These are phyloP conservation scores for Acanthamoeba comandoni DNA, from an alignment of 208 protist genomes.

Conservation along the genomic window DNA sequence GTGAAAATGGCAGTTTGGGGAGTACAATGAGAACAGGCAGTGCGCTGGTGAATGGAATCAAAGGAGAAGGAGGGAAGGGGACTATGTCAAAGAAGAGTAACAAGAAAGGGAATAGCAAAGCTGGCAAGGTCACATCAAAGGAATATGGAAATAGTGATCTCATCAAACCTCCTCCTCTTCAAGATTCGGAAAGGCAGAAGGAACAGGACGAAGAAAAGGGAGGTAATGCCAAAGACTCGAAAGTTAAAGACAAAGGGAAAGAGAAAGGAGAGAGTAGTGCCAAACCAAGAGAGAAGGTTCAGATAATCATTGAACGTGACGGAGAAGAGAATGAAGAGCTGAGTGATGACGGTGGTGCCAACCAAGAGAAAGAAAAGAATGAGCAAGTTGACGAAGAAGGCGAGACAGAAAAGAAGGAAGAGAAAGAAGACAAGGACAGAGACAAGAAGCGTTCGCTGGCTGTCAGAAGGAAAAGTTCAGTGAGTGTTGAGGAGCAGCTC, in stretches of 20 bases:
- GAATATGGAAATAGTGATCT: too few species aligned
- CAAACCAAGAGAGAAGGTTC: slow-evolving; percentile 5
- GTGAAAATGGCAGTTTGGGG: slow-evolving; percentile 2
- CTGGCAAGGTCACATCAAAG: not conserved
- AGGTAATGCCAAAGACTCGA: too few species aligned
- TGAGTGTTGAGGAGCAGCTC: slow-evolving; percentile 38
- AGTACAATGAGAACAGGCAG: slow-evolving; percentile 14
- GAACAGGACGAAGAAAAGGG: slow-evolving; percentile 3
- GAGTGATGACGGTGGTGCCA: too few species aligned
- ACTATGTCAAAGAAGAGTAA: too few species aligned
- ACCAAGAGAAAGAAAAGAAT: too few species aligned
- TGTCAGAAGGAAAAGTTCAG: not conserved
- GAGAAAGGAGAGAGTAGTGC: slow-evolving; percentile 3
- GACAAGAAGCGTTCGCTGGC: too few species aligned
- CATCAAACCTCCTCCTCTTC: not conserved
- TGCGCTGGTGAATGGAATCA: too few species aligned
- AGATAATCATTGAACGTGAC: not conserved
- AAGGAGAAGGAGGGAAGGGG: too few species aligned
- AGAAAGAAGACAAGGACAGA: not conserved
- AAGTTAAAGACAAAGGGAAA: too few species aligned
- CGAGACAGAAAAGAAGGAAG: not conserved
- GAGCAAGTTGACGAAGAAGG: not conserved
- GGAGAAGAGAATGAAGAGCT: not conserved
- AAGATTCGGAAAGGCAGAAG: not conserved
- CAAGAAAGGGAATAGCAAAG: not conserved